A percentile compares a stretch with the other conserved stretches of the same genome.
Evolutionary conservation across 1,284 basidiomycete species (phyloP).

Genomic region (Stereum hirsutum): DNA sequence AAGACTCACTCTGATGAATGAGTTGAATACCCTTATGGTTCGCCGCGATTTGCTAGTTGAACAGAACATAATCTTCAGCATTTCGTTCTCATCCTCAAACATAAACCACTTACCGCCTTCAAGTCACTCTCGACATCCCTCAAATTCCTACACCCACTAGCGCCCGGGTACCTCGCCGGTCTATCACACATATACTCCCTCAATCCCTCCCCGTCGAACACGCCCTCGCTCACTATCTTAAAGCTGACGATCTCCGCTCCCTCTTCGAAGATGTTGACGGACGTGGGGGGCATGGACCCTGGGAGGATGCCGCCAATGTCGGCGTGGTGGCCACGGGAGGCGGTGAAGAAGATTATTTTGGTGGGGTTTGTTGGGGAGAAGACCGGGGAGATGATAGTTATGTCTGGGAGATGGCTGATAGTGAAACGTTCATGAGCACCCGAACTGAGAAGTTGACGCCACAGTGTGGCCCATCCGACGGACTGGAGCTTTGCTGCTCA

Average conservation of each 20-base stretch:
- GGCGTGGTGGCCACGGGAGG: slow-evolving; percentile 84
- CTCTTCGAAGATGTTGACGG: slow-evolving; percentile 86
- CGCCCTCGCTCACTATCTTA: slow-evolving; percentile 83
- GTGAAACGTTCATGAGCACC: slow-evolving; percentile 5
- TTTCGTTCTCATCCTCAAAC: not conserved
- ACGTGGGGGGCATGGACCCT: slow-evolving; percentile 91
- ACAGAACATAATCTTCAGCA: slow-evolving; percentile 1
- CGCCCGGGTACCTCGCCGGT: slow-evolving; percentile 78
- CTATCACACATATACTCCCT: slow-evolving; percentile 79
- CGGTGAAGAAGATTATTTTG: slow-evolving; percentile 86
- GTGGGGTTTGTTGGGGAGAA: slow-evolving; percentile 50
- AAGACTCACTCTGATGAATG: slow-evolving; percentile 54
- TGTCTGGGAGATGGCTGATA: slow-evolving; percentile 71
- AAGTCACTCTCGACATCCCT: slow-evolving; percentile 88
- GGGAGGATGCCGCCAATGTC: slow-evolving; percentile 74
- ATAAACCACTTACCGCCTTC: slow-evolving; percentile 57
- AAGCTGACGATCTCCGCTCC: slow-evolving; percentile 90
- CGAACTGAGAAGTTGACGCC: not conserved
- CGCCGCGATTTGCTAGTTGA: slow-evolving; percentile 82
- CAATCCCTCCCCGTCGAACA: slow-evolving; percentile 73
- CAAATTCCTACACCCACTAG: slow-evolving; percentile 77
- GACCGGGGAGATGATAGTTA: slow-evolving; percentile 86
- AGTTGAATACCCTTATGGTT: slow-evolving; percentile 90
- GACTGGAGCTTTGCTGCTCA: no score
- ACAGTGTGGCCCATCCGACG: not conserved